phyloP scores from a whole-genome alignment of 306 rosid species.

The Oemleria cerasiformis region DNA sequence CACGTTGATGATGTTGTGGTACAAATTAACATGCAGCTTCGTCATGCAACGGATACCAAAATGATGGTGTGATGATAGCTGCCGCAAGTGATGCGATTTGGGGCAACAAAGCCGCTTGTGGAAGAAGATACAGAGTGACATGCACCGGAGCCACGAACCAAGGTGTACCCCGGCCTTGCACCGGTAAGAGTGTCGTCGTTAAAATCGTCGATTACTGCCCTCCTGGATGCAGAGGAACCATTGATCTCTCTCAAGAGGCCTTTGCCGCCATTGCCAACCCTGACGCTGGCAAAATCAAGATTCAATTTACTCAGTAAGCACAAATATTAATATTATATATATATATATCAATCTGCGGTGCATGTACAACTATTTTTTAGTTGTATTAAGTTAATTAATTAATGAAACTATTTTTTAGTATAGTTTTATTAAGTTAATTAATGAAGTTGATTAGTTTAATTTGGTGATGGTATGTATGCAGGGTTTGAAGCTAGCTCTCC shows the following conservation, averaged over 20 bases:
- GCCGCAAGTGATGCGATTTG: conserved; percentile 15
- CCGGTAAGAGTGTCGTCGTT: conserved; percentile 9
- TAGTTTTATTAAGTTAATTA: too few species aligned
- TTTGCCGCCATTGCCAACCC: conserved; percentile 22
- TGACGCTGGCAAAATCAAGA: conserved; percentile 22
- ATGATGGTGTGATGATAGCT: conserved; percentile 16
- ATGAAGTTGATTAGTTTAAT: too few species aligned
- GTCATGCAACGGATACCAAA: background rate
- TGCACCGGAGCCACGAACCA: conserved; percentile 20
- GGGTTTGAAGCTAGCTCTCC: too few species aligned
- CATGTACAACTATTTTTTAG: too few species aligned
- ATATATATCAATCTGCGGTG: too few species aligned
- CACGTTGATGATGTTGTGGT: too few species aligned
- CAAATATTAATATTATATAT: too few species aligned
- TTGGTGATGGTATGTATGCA: too few species aligned
- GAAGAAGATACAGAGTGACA: conserved; percentile 14
- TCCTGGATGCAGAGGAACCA: conserved; percentile 19
- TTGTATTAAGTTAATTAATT: too few species aligned
- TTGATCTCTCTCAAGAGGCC: conserved; percentile 30
- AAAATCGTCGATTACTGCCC: conserved; percentile 29
- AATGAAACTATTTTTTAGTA: too few species aligned
- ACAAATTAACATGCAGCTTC: background rate
- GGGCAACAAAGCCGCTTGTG: conserved; percentile 11
- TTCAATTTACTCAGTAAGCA: conserved; percentile 20
- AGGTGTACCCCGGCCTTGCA: conserved; percentile 24